Base-by-base conservation (phyloP, 805 yeast species). In the Wickerhamomyces rabaulensis region DNA sequence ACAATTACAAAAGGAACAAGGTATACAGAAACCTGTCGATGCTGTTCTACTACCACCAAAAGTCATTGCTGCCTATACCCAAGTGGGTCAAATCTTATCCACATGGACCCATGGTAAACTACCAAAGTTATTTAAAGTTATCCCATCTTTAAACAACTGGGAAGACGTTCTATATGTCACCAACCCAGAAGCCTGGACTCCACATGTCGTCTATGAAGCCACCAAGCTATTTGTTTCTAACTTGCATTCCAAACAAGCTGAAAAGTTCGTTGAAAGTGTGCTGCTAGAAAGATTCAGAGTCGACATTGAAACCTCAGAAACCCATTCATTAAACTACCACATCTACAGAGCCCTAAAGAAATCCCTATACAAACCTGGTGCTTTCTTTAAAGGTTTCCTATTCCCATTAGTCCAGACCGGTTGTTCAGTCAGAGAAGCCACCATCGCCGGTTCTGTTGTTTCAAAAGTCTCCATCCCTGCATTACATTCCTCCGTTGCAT, bases 21-120 rank as follows among this genome's bases (percentile, higher is more conserved):
- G 60, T 40, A 43, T 48, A 21, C 65, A 63, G 55, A 73, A 70
- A 64, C 79, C 75, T 15, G 69, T 63, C 19, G 92, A 88, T 56
- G 88, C 84, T 44, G 97, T 92, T 4, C 75, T 86, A 56, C 74
- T 94, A 49, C 99, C 99, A 7, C 97, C 97, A 48, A 91, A 94
- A 64, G 98, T 94, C 46, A 90, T 94, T 58, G 90, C 87, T 53
- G 98, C 97, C 1, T 94, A 92, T 64, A 84, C 88, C 41, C 88
- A 88, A 61, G 92, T 94, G 40, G 98, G 98, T 9, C 82, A 82
- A 55, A 82, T 92, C 44, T 73, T 94, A 49, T 76, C 89, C 19
- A 81, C 95, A 5, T 94, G 95, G 80, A 85, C 91, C 36, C 96
- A 94, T 60, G 99, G 99, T 42, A 91, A 91, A 66, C 74, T 94